These are phyloP conservation scores for Onygenales sp. DNA, from an alignment of 2,329 filamentous ascomycete genomes.

Conservation along the genomic window DNA sequence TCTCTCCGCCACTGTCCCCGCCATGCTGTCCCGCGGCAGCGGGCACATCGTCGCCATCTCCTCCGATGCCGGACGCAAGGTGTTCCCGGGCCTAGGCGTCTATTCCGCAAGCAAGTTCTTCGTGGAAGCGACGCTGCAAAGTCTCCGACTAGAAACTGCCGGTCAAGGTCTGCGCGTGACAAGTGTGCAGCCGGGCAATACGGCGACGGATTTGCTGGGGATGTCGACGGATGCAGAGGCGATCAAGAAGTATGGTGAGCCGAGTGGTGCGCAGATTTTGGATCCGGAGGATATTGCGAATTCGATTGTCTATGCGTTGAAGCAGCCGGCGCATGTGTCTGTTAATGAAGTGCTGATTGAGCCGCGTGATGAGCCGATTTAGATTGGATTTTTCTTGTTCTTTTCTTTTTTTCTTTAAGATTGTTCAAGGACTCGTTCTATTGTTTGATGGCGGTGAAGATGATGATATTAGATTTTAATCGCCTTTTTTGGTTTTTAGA, in stretches of 20 bases:
- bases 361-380: conserved; percentile 67
- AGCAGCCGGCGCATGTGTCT: conserved; percentile 64
- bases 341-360: conserved; percentile 76
- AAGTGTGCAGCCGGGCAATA: conserved; percentile 67
- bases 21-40: conserved; percentile 58
- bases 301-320: conserved; percentile 64
- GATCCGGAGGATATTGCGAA: conserved; percentile 62
- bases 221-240: conserved; percentile 71
- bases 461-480: no score
- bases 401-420: neutral
- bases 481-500: no score
- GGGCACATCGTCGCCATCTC: conserved; percentile 75
- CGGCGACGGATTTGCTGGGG: conserved; percentile 59
- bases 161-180: conserved; percentile 65
- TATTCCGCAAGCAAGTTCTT: conserved; percentile 82
- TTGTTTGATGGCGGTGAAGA: neutral
- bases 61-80: conserved; percentile 71
- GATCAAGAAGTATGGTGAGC: conserved; percentile 68
- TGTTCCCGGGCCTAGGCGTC: conserved; percentile 71
- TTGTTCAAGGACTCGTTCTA: neutral
- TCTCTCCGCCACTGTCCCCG: conserved; percentile 58
- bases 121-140: conserved; percentile 71
- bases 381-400: neutral
- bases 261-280: conserved; percentile 65
- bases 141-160: conserved; percentile 64